Base-by-base conservation (phyloP, 306 rosid genomes). In the Hippophae gyantsensis region DNA sequence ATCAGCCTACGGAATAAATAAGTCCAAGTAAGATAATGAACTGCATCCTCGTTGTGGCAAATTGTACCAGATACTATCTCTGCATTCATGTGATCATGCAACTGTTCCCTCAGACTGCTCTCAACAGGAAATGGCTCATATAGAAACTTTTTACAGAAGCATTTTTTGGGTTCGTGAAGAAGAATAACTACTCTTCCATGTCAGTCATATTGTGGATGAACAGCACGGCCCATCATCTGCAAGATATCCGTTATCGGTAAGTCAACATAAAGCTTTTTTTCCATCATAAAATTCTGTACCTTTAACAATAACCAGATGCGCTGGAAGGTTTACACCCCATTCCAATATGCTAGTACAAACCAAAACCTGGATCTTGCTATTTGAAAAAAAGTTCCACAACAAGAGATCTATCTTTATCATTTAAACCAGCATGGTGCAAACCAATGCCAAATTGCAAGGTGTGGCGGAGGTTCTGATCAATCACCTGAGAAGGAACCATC, bases 161-260 rank as follows among this genome's bases (percentile, higher is more conserved):
- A 87, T 79, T 87, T 90, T 75, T 87, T 90, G 48, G 96, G 98
- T 78, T 90, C 98, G 74, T 90, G 98, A 76, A 90, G 96, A 69
- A 90, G 98, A 81, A 90, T 85, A 67, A 90, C 98, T 40, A 96
- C 96, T 78, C 87, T 90, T 74, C 98, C 98, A 48, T 90, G 96
- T 64, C 87, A 96, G 75, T 90, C 98, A 81, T 73, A 90, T 64
- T 90, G 98, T 57, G 98, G 98, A 54, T 95, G 92, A 42, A 96
- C 98, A 60, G 96, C 98, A 67, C 98, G 95, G 63, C 98, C 98
- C 98, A 90, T 90, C 96, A 90, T 90, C 79, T 90, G 98, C 79
- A 90, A 65, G 73, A 87, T 90, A 83, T 90, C 98, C 48, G 96
- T 90, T 79, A 90, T 90, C 59, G 98, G 98, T 67, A 90, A 90